Base-by-base conservation (phyloP, 2,329 filamentous ascomycete genomes). In the Xylariaceae sp. region DNA sequence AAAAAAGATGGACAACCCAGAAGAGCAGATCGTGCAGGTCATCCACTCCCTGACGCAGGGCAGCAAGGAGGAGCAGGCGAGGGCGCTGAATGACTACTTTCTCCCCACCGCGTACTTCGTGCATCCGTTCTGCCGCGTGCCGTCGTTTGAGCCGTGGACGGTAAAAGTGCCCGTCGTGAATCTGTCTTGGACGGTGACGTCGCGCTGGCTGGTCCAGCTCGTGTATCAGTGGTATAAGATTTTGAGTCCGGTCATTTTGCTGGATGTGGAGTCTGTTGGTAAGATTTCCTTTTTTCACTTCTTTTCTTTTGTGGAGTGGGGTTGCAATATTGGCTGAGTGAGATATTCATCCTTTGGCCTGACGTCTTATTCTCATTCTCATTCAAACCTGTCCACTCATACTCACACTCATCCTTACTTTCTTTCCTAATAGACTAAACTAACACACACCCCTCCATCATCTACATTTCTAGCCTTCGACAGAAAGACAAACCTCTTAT, bases 201-300 rank as follows among this genome's bases (percentile, higher is more conserved):
- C 84, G 8, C 72, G 85, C 30, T 78, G 71, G 63, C 57, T 85
- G 5, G 70, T 94, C 13, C 65, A 74, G 33, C 70, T 73, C 50
- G 81, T 94, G 40, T 94, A 87, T 56, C 76, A 79, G 28, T 89
- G 84, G 85, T 90, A 94, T 63, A 86, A 88, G 55, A 83, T 90
- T 48, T 69, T 94, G 56, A 87, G 81, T 45, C 88, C 88, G 0
- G 67, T 70, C 13, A 85, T 92, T 48, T 71, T 81, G 30, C 64
- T 90, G 9, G 65, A 73, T 2, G 69, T 95, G 13, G 74, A 87
- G 46, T 74, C 71, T 3, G 61, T 63, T 30, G 68, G 74, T 76
- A 56, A 29, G 62, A 55, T 14, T 6, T 14, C 2, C 24, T 21
- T n/a, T 15, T n/a, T n/a, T n/a, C n/a, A n/a, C n/a, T n/a, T n/a